Conservation (phyloP, 1,139 yeast species). For the Hanseniaspora gamundiae region DNA sequence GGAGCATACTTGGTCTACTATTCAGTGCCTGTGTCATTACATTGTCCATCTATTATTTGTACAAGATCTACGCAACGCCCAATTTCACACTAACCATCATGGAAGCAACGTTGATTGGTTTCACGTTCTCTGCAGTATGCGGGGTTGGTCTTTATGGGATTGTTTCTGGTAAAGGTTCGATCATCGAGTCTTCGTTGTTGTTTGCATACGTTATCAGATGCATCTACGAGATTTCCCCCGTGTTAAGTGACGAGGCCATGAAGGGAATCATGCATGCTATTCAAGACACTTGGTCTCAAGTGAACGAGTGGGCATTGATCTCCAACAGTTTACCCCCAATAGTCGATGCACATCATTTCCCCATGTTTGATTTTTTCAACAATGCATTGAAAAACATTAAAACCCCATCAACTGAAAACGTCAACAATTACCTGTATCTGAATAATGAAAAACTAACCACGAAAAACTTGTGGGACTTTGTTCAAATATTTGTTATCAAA, state of each 20-base stretch:
- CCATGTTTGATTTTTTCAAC: slow-evolving; percentile 6
- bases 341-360: slow-evolving; percentile 10
- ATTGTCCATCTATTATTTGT: slow-evolving; percentile 62
- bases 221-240: slow-evolving; percentile 82
- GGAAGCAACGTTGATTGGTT: slow-evolving; percentile 77
- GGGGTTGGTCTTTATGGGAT: slow-evolving; percentile 78
- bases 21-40: slow-evolving; percentile 69
- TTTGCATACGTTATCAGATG: slow-evolving; percentile 89
- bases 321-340: slow-evolving; percentile 13
- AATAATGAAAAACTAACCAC: neutral
- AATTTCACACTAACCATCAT: slow-evolving; percentile 48
- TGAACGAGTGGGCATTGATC: neutral
- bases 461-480: slow-evolving; percentile 4
- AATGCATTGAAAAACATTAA: slow-evolving; percentile 3
- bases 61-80: slow-evolving; percentile 74
- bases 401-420: neutral
- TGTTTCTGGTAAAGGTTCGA: slow-evolving; percentile 71
- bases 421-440: neutral
- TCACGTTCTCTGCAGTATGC: slow-evolving; percentile 62
- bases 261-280: slow-evolving; percentile 28
- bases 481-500: slow-evolving; percentile 4
- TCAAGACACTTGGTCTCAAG: slow-evolving; percentile 27
- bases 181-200: slow-evolving; percentile 73
- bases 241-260: slow-evolving; percentile 40
- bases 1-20: slow-evolving; percentile 68